phyloP scores from a whole-genome alignment of 1,284 basidiomycete genomes.

The Xanthoconium separans region DNA sequence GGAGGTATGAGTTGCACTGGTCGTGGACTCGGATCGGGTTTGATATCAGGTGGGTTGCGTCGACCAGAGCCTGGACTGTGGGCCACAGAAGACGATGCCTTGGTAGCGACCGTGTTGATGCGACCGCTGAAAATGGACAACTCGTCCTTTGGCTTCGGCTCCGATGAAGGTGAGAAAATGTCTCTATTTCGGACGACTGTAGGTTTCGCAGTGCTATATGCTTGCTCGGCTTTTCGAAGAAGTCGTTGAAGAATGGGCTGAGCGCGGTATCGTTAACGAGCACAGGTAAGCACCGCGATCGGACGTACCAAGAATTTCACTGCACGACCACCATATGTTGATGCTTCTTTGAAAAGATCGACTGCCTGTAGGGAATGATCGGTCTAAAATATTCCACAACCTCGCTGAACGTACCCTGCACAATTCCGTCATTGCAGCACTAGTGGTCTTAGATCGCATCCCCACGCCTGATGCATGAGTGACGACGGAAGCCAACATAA shows the following conservation, averaged over 20 bases:
- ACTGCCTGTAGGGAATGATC: constrained; percentile 39
- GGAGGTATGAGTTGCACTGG: background rate
- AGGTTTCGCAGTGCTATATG: constrained; percentile 47
- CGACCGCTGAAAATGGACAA: constrained; percentile 72
- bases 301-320: constrained; percentile 61
- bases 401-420: constrained; percentile 29
- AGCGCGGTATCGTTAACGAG: background rate
- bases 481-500: constrained; percentile 69
- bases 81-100: constrained; percentile 26
- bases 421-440: constrained; percentile 64
- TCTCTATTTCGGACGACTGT: constrained; percentile 44
- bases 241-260: constrained; percentile 64
- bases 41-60: background rate
- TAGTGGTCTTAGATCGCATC: constrained; percentile 60
- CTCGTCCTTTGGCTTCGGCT: constrained; percentile 51
- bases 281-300: background rate
- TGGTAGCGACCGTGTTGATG: constrained; percentile 57
- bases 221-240: constrained; percentile 57
- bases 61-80: constrained; percentile 6
- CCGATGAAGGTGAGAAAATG: constrained; percentile 53
- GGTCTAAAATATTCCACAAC: background rate
- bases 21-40: background rate
- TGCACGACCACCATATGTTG: constrained; percentile 59
- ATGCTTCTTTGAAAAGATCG: constrained; percentile 60
- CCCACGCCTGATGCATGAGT: constrained; percentile 48